phyloP scores from a whole-genome alignment of 1,284 basidiomycete species.

The Trametes versicolor region DNA sequence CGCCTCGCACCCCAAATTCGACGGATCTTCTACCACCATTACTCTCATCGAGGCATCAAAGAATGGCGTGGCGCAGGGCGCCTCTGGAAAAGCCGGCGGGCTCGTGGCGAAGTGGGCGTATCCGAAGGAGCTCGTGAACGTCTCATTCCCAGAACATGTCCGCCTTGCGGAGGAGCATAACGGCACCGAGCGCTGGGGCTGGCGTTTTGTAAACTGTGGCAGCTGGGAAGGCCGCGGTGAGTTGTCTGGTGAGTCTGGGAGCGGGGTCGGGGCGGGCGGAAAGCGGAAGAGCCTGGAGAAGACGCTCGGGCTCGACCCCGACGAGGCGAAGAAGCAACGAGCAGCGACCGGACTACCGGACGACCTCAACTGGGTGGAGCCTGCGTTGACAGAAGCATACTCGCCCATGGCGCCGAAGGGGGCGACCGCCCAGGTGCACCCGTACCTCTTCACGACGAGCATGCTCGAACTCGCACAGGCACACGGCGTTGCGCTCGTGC shows the following conservation, averaged over 20 bases:
- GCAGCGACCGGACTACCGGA: slow-evolving; percentile 59
- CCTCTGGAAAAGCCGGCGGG: slow-evolving; percentile 92
- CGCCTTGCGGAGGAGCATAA: slow-evolving; percentile 79
- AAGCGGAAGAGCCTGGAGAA: slow-evolving; percentile 62
- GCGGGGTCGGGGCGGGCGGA: slow-evolving; percentile 44
- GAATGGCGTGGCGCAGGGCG: slow-evolving; percentile 74
- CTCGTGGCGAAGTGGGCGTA: slow-evolving; percentile 89
- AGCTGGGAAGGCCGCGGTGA: slow-evolving; percentile 73
- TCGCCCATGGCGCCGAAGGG: slow-evolving; percentile 66
- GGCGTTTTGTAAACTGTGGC: slow-evolving; percentile 72
- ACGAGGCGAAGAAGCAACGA: slow-evolving; percentile 39
- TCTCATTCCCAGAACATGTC: slow-evolving; percentile 86
- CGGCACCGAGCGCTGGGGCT: slow-evolving; percentile 86
- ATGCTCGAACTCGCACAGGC: slow-evolving; percentile 77
- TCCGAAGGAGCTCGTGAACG: slow-evolving; percentile 77
- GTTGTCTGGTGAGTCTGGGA: slow-evolving; percentile 36
- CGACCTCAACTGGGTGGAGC: slow-evolving; percentile 71
- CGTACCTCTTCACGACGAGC: slow-evolving; percentile 80
- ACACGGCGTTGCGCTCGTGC: slow-evolving; percentile 57
- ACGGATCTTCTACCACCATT: slow-evolving; percentile 54
- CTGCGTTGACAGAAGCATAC: slow-evolving; percentile 67
- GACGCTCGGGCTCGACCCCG: slow-evolving; percentile 55
- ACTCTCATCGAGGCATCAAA: slow-evolving; percentile 83
- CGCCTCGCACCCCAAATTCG: slow-evolving; percentile 62
- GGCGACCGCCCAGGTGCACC: slow-evolving; percentile 84